A percentile compares a stretch with the other conserved stretches of the same genome.
Evolutionary conservation across 352 stramenopile genomes (phyloP).

Genomic region (Globisporangium megalacanthum): DNA sequence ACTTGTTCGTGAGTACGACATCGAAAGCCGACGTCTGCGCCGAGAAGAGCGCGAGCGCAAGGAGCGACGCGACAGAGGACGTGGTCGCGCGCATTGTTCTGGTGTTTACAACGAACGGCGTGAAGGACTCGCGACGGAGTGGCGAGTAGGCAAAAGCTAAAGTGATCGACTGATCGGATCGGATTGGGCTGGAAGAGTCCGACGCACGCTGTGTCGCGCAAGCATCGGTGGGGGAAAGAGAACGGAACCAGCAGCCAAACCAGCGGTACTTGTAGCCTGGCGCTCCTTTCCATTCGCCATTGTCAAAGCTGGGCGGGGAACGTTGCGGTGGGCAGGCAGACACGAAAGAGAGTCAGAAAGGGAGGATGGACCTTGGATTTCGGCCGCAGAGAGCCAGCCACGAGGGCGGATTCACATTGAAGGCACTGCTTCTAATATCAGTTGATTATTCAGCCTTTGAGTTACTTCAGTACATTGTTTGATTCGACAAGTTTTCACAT

Average conservation of each 20-base stretch:
- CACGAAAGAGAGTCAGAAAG: not conserved
- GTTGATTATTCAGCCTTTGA: not conserved
- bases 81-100: slow-evolving; percentile 23
- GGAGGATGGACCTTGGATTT: not conserved
- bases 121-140: not conserved
- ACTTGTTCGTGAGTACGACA: slow-evolving; percentile 49
- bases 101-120: not conserved
- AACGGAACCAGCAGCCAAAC: not conserved
- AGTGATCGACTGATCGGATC: not conserved
- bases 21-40: slow-evolving; percentile 27
- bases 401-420: not conserved
- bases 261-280: not conserved
- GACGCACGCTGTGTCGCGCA: too few relatives aligned
- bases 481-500: too few relatives aligned
- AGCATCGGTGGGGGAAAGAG: too few relatives aligned
- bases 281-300: not conserved
- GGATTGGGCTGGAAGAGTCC: too few relatives aligned
- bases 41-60: slow-evolving; percentile 18
- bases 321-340: not conserved
- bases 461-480: not conserved
- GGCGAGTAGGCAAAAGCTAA: slow-evolving; percentile 1
- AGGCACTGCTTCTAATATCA: too few relatives aligned
- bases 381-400: not conserved
- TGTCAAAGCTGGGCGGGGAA: not conserved
- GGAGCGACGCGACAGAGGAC: slow-evolving; percentile 9